A percentile compares a stretch with the other conserved stretches of the same genome.
These are phyloP conservation scores for Oryza glumipatula DNA, from an alignment of 176 grass and related monocot genomes.

Conservation along the genomic window DNA sequence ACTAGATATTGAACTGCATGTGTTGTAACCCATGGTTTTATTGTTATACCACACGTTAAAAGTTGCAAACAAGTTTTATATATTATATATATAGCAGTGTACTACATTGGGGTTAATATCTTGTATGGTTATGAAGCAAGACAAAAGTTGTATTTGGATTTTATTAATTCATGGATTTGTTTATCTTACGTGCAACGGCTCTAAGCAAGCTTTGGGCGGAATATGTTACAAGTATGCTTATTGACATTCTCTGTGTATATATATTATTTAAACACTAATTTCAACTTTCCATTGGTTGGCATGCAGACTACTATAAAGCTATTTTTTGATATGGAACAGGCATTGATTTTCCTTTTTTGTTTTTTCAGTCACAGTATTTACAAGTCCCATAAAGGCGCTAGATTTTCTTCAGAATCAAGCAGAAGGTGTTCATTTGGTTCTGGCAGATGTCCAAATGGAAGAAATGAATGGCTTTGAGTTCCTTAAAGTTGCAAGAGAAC, in stretches of 20 bases:
- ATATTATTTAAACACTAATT: background rate
- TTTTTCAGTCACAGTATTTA: slow-evolving; percentile 29
- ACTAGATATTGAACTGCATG: background rate
- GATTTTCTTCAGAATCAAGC: slow-evolving; percentile 11
- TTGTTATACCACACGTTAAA: background rate
- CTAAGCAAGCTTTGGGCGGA: background rate
- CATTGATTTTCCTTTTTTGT: background rate
- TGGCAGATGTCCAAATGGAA: background rate
- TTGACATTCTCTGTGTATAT: background rate
- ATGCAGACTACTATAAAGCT: background rate
- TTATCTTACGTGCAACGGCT: no score
- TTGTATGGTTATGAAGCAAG: no score
- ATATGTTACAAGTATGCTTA: background rate
- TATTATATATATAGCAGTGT: no score
- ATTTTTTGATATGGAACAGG: background rate
- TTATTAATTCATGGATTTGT: no score
- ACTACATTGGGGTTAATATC: no score
- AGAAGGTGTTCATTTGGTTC: background rate
- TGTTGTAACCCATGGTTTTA: background rate
- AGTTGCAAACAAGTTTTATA: background rate
- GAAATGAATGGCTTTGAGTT: background rate
- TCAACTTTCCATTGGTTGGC: no score
- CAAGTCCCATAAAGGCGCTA: slow-evolving; percentile 40
- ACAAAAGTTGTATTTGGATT: no score
- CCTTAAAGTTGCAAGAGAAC: background rate